Evolutionary conservation across 2,329 filamentous ascomycete species (phyloP).

Genomic region (Monosporascus cannonballus): DNA sequence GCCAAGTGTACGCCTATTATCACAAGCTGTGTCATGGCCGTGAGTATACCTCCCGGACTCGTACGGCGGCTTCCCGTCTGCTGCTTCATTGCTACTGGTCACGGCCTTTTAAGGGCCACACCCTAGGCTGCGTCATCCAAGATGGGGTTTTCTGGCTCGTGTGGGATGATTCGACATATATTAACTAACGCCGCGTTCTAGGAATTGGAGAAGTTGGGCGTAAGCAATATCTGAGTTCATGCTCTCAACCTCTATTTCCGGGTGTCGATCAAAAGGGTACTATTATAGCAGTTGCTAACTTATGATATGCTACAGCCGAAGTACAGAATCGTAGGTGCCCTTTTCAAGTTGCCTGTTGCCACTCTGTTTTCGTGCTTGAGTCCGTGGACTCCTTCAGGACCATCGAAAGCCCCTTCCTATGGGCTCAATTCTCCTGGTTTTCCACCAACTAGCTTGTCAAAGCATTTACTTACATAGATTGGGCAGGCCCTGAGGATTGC

Average conservation of each 20-base stretch:
- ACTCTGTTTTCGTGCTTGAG: no score
- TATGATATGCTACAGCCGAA: background rate
- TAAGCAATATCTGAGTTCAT: background rate
- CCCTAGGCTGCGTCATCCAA: no score
- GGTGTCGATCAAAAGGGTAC: no score
- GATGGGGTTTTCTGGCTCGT: no score
- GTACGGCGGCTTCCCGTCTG: background rate
- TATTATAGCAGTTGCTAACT: conserved; percentile 62
- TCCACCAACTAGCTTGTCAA: background rate
- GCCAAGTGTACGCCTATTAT: conserved; percentile 88
- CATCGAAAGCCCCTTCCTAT: no score
- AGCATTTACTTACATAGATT: background rate
- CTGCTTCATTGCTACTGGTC: no score
- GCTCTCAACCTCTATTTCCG: background rate
- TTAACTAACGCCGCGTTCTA: background rate
- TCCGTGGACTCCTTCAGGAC: no score
- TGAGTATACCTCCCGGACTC: background rate
- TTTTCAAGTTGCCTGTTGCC: no score
- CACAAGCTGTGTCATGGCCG: conserved; percentile 66
- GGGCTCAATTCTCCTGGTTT: conserved; percentile 73
- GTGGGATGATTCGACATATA: no score
- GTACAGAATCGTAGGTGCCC: background rate
- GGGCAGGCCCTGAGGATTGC: conserved; percentile 67
- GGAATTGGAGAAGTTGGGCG: background rate
- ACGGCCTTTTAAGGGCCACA: no score